These are phyloP conservation scores for Podila epigama DNA, from an alignment of 192 early-diverging fungal species.

Conservation along the genomic window DNA sequence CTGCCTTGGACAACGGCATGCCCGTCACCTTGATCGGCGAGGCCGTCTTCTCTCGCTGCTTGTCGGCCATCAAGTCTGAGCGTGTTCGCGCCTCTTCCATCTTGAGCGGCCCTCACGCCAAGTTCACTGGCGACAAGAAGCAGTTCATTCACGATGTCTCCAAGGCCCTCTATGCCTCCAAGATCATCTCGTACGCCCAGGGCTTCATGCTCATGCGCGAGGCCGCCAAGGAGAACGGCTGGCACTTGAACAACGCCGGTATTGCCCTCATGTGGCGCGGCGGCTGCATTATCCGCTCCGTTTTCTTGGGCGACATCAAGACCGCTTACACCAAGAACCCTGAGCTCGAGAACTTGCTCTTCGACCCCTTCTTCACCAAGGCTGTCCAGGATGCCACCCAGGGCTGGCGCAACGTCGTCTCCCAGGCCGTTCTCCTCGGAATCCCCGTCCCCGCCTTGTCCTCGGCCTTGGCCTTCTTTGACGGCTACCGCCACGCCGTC, in stretches of 20 bases:
- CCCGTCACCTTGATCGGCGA: conserved; percentile 98
- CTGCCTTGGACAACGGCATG: conserved; percentile 93
- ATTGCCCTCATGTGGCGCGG: conserved; percentile 99
- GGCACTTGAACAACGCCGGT: conserved; percentile 97
- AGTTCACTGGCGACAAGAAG: conserved; percentile 87
- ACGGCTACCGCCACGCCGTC: conserved; percentile 91
- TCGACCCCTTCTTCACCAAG: conserved; percentile 97
- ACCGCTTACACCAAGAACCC: conserved; percentile 91
- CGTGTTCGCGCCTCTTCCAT: conserved; percentile 90
- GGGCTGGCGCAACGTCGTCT: conserved; percentile 89
- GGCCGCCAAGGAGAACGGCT: conserved; percentile 89
- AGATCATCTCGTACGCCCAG: conserved; percentile 99
- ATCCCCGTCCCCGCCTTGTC: conserved; percentile 91
- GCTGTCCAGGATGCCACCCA: conserved; percentile 84
- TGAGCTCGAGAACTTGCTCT: conserved; percentile 87
- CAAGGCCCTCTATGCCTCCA: conserved; percentile 95
- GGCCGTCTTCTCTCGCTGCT: conserved; percentile 96
- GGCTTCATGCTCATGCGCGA: conserved; percentile 99
- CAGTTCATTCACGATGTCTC: conserved; percentile 89
- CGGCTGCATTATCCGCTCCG: conserved; percentile 98
- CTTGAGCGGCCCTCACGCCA: conserved; percentile 75
- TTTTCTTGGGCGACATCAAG: conserved; percentile 98
- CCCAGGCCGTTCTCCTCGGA: conserved; percentile 81
- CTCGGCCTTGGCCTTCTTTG: conserved; percentile 95
- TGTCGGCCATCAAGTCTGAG: conserved; percentile 97